Percentiles rank a stretch among this genome's conserved stretches.
Conservation (phyloP, 192 early-diverging fungal genomes). For the Mortierella hygrophila region DNA sequence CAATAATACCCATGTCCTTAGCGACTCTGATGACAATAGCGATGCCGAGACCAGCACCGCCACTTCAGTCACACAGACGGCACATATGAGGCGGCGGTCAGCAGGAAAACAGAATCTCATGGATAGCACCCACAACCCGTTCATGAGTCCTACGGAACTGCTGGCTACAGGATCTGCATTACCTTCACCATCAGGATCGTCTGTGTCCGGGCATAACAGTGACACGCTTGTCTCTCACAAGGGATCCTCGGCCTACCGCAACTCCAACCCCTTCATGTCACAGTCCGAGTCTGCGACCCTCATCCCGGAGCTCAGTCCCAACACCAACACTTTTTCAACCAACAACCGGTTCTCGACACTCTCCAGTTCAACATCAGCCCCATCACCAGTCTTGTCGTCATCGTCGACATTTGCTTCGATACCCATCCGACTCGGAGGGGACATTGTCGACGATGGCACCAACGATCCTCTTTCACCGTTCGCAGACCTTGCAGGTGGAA, state of each 20-base stretch:
- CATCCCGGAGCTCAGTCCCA: background rate
- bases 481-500: slow-evolving; percentile 16
- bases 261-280: slow-evolving; percentile 40
- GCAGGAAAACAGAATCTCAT: background rate
- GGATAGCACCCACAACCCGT: slow-evolving; percentile 14
- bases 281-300: slow-evolving; percentile 11
- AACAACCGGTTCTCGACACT: background rate
- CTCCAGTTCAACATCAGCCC: background rate
- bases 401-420: slow-evolving; percentile 23
- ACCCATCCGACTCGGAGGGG: slow-evolving; percentile 21
- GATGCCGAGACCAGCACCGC: background rate
- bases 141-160: slow-evolving; percentile 21
- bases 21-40: background rate
- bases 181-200: background rate
- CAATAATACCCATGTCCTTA: no score
- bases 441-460: background rate
- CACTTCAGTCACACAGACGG: background rate
- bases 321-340: background rate
- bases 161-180: background rate
- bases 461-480: slow-evolving; percentile 18
- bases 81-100: background rate
- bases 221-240: background rate
- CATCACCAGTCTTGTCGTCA: slow-evolving; percentile 18
- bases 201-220: background rate
- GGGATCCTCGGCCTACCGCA: slow-evolving; percentile 5